Evolutionary conservation across 164 flowering plant species (phyloP), one percentile per base, ranked within the genome.

Genomic region (Amborella trichopoda): DNA sequence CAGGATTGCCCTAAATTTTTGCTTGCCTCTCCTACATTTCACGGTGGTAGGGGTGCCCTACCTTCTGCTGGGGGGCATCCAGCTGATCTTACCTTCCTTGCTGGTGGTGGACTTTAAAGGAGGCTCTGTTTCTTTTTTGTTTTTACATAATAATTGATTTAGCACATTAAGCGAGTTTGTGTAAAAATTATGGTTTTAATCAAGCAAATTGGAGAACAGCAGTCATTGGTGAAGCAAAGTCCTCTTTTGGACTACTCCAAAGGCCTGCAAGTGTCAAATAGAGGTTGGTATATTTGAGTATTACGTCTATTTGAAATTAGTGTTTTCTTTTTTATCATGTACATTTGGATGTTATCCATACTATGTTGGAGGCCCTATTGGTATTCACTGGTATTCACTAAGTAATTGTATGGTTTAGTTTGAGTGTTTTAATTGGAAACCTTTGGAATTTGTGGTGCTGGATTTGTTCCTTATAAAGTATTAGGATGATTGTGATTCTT

Each of bases 21-120:
- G 64, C 63, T 68, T 58, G 58, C 69, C 2, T 68, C 69, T 50
- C 69, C 67, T 58, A 58, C 66, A 17, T 68, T 68, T 55, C 69
- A 61, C 58, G 69, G 73, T 44, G 67, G 67, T 55, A 57, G 69
- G 30, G 73, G 73, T 54, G 73, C 73, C 67, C 62, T 68, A 43
- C 73, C 73, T 55, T 68, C 64, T 11, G 73, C 73, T 47, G 73
- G 67, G 34, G 69, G 69, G 63, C 64, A 61, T 64, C 73, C 69
- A 17, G 56, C 69, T 4, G 73, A 68, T 61, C 48, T 68, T 50
- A 68, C 69, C 5, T 68, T 54, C 58, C 73, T 68, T 52, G 73
- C 73, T 40, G 69, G 73, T 51, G 73, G 69, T 10, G 69, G 73
- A 14, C 43, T 33, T 58, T 58, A 50, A 54, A 44, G 13, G 3